Evolutionary conservation across 495 filamentous ascomycete species (phyloP).

Genomic region (Platismatia glauca): DNA sequence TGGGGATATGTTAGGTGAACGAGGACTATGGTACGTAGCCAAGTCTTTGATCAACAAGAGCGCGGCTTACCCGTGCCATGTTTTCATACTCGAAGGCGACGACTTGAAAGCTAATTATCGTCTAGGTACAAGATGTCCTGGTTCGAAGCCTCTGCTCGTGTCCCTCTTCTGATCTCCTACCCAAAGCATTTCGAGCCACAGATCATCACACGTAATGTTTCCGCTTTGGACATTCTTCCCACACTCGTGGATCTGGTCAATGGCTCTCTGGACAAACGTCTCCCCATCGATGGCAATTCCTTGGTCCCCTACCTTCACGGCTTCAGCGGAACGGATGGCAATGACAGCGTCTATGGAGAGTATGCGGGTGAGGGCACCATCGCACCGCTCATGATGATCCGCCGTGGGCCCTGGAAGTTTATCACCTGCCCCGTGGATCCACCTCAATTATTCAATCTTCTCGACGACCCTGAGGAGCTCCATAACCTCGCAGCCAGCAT

Average conservation of each 20-base stretch:
- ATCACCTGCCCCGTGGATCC: slow-evolving; percentile 72
- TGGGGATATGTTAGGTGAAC: slow-evolving; percentile 87
- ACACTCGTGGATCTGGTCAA: slow-evolving; percentile 76
- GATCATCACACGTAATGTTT: slow-evolving; percentile 66
- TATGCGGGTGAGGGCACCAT: slow-evolving; percentile 86
- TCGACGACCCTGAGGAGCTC: slow-evolving; percentile 62
- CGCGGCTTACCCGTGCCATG: neutral
- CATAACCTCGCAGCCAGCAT: slow-evolving; percentile 54
- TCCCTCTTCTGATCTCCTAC: slow-evolving; percentile 69
- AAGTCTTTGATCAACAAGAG: neutral
- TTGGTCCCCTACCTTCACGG: slow-evolving; percentile 63
- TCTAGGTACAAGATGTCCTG: slow-evolving; percentile 81
- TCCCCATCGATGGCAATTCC: slow-evolving; percentile 72
- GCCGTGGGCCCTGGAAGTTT: slow-evolving; percentile 73
- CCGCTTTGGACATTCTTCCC: slow-evolving; percentile 75
- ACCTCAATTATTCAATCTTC: slow-evolving; percentile 68
- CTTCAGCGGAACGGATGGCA: slow-evolving; percentile 39
- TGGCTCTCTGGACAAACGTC: slow-evolving; percentile 46
- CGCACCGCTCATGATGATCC: slow-evolving; percentile 84
- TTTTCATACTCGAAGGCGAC: neutral
- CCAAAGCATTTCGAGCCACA: slow-evolving; percentile 59
- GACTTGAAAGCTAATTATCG: neutral
- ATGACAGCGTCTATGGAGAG: slow-evolving; percentile 75
- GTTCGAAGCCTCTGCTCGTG: slow-evolving; percentile 74
- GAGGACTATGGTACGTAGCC: slow-evolving; percentile 57